phyloP scores from a whole-genome alignment of 2,329 filamentous ascomycete species.

The Stagonosporopsis vannaccii region DNA sequence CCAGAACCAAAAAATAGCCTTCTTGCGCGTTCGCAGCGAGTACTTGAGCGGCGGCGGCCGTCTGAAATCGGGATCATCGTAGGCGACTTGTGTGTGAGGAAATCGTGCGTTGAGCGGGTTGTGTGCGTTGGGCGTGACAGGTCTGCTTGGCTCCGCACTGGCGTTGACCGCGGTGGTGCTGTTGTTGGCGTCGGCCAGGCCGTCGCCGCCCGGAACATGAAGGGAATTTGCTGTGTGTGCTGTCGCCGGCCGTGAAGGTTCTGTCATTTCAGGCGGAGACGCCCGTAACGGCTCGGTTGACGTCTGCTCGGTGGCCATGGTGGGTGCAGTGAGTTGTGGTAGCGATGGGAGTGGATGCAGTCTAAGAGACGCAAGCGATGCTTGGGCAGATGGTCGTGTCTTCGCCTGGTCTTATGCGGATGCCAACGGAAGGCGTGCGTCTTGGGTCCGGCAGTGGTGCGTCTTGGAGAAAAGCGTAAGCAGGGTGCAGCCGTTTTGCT shows the following conservation, averaged over 20 bases:
- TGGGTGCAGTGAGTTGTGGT: conserved; percentile 1
- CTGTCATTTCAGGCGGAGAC: conserved; percentile 19
- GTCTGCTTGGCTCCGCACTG: conserved; percentile 33
- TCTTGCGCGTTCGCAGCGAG: conserved; percentile 61
- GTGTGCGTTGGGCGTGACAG: conserved; percentile 37
- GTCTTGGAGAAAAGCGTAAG: conserved; percentile 26
- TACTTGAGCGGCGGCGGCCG: conserved; percentile 63
- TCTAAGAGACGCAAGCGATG: conserved; percentile 16
- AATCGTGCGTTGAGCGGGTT: conserved; percentile 38
- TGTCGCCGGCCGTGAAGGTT: conserved; percentile 14
- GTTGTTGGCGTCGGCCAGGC: conserved; percentile 24
- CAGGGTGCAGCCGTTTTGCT: conserved; percentile 23
- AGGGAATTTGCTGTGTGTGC: conserved; percentile 24
- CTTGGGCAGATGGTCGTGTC: conserved; percentile 17
- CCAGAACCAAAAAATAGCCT: conserved; percentile 67
- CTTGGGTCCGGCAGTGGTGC: conserved; percentile 12
- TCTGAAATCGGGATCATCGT: conserved; percentile 51
- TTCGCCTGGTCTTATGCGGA: conserved; percentile 33
- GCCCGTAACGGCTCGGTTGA: conserved; percentile 43
- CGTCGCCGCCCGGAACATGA: conserved; percentile 30
- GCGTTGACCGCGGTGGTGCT: conserved; percentile 24
- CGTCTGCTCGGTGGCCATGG: conserved; percentile 38
- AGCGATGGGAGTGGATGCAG: conserved; percentile 9
- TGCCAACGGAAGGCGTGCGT: conserved; percentile 27
- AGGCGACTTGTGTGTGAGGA: conserved; percentile 52